Evolutionary conservation across 257 asterid genomes (phyloP).

Genomic region (Nicotiana attenuata): DNA sequence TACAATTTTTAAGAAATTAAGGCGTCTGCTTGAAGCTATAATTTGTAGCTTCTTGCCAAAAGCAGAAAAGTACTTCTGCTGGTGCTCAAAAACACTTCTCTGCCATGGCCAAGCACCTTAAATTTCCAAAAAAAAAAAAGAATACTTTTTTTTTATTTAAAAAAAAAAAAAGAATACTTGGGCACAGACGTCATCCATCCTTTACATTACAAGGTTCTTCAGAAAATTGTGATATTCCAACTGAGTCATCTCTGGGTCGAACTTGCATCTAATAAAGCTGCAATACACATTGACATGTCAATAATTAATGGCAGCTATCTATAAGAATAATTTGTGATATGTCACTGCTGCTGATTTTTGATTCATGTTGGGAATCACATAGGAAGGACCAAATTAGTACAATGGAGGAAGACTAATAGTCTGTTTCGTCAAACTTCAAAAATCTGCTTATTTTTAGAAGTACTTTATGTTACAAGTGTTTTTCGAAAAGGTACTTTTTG

Average conservation of each 20-base stretch:
- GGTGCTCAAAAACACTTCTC: too few relatives aligned
- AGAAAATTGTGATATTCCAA: constrained; percentile 76
- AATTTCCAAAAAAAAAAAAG: too few relatives aligned
- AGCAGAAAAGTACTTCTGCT: too few relatives aligned
- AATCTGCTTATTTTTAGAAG: too few relatives aligned
- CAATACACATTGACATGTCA: not conserved
- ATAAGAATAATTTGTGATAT: not conserved
- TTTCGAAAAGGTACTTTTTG: too few relatives aligned
- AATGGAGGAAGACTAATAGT: not conserved
- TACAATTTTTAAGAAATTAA: too few relatives aligned
- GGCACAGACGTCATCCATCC: not conserved
- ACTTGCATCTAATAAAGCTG: constrained; percentile 74
- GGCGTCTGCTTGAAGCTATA: too few relatives aligned
- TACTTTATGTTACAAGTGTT: too few relatives aligned
- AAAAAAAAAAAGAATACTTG: not conserved
- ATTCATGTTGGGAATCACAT: not conserved
- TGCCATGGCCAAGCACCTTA: too few relatives aligned
- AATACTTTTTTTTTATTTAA: too few relatives aligned
- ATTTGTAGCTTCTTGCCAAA: too few relatives aligned
- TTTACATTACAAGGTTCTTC: constrained; percentile 22
- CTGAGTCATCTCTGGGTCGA: constrained; percentile 75
- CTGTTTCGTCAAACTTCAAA: too few relatives aligned
- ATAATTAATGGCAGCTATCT: constrained; percentile 1
- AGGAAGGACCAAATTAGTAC: not conserved
- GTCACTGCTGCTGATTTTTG: not conserved